phyloP scores from a whole-genome alignment of 768 basidiomycete species.

The Hydnomerulius pinastri region DNA sequence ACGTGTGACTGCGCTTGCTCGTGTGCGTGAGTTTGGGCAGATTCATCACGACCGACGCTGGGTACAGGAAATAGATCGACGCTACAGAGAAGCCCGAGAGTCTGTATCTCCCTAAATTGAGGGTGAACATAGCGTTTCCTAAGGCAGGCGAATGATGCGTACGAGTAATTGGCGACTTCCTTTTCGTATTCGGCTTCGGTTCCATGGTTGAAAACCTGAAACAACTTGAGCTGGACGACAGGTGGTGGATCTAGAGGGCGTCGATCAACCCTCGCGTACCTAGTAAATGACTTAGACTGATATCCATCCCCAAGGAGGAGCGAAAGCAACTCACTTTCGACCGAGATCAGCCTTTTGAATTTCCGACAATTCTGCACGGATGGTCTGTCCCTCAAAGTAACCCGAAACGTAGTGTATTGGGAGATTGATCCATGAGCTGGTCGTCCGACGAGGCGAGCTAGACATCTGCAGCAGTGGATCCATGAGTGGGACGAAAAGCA shows the following conservation, averaged over 20 bases:
- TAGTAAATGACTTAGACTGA: conserved; percentile 24
- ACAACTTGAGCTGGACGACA: conserved; percentile 53
- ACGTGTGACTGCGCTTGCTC: conserved; percentile 16
- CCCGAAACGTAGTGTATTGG: conserved; percentile 61
- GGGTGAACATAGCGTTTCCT: conserved; percentile 6
- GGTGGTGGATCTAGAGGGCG: conserved; percentile 73
- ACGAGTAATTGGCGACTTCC: conserved; percentile 57
- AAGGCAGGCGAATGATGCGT: conserved; percentile 9
- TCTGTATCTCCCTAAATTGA: conserved; percentile 55
- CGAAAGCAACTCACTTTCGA: conserved; percentile 50
- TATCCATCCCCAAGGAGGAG: conserved; percentile 6
- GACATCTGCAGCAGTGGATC: conserved; percentile 16
- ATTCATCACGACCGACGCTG: conserved; percentile 11
- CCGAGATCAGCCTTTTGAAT: conserved; percentile 69
- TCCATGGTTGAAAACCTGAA: conserved; percentile 43
- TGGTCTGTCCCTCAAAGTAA: conserved; percentile 56
- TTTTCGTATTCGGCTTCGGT: conserved; percentile 42
- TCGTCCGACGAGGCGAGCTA: conserved; percentile 27
- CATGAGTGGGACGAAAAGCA: conserved; percentile 15
- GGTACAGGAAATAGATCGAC: conserved; percentile 75
- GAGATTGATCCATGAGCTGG: conserved; percentile 26
- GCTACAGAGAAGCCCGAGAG: conserved; percentile 72
- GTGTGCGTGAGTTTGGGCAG: conserved; percentile 3
- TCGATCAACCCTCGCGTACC: conserved; percentile 62
- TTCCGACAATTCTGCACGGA: conserved; percentile 58